Percentiles rank a stretch among this genome's conserved stretches.
Conservation (phyloP, 2,329 filamentous ascomycete genomes). For the Dactylellina haptotyla region DNA sequence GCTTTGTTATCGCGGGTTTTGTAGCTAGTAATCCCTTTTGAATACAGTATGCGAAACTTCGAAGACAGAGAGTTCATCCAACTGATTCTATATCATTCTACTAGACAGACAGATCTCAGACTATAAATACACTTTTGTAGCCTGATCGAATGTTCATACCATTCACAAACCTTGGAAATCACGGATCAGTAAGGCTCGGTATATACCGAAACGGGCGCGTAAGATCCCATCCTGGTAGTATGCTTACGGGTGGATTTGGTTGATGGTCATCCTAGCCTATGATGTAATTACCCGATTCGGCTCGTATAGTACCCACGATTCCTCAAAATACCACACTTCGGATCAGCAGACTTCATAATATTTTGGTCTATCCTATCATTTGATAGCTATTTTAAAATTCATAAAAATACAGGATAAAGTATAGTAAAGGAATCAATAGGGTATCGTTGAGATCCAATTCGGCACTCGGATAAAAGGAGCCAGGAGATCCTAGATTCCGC, state of each 20-base stretch:
- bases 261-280: not conserved
- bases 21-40: too few relatives aligned
- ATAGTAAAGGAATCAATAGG: conserved; percentile 21
- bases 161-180: too few relatives aligned
- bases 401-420: conserved; percentile 38
- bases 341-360: not conserved
- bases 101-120: too few relatives aligned
- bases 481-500: conserved; percentile 17
- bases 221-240: not conserved
- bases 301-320: not conserved
- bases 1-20: not conserved
- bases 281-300: not conserved
- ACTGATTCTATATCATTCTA: too few relatives aligned
- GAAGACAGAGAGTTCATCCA: too few relatives aligned
- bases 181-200: too few relatives aligned
- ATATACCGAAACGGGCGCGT: too few relatives aligned
- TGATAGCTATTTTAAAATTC: conserved; percentile 13
- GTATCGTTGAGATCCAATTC: conserved; percentile 54
- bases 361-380: not conserved
- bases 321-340: too few relatives aligned
- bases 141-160: too few relatives aligned
- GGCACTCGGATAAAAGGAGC: conserved; percentile 24
- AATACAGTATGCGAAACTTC: too few relatives aligned
- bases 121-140: too few relatives aligned
- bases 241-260: not conserved